Evolutionary conservation across 805 yeast genomes (phyloP).

Genomic region (Teunomyces aglyptinius): DNA sequence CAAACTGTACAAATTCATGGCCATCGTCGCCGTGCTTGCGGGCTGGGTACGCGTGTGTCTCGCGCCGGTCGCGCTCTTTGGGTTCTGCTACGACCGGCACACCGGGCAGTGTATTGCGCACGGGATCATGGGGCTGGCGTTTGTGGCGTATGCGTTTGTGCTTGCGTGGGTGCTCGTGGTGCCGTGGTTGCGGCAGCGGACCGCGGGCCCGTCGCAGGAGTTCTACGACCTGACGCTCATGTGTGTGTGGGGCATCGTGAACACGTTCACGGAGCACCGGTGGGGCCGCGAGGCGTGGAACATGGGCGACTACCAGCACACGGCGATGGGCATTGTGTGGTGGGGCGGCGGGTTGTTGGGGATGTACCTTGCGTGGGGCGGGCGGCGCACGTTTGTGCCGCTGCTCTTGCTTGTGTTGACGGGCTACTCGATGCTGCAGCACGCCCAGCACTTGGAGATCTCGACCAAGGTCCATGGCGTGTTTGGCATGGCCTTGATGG

Average conservation of each 20-base stretch:
- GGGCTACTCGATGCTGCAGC: conserved; percentile 94
- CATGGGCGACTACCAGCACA: conserved; percentile 93
- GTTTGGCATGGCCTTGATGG: conserved; percentile 79
- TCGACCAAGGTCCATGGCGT: conserved; percentile 86
- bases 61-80: conserved; percentile 81
- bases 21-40: conserved; percentile 47
- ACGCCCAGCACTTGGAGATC: conserved; percentile 68
- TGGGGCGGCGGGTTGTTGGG: conserved; percentile 94
- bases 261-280: conserved; percentile 94
- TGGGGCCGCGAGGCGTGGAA: conserved; percentile 91
- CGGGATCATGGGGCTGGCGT: conserved; percentile 94
- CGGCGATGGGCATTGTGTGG: conserved; percentile 95
- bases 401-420: conserved; percentile 80
- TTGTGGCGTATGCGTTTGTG: conserved; percentile 75
- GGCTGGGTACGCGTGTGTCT: conserved; percentile 81
- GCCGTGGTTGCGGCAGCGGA: conserved; percentile 64
- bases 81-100: conserved; percentile 79
- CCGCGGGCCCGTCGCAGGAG: conserved; percentile 59
- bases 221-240: conserved; percentile 78
- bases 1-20: conserved; percentile 40
- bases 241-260: conserved; percentile 88
- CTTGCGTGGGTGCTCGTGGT: conserved; percentile 63
- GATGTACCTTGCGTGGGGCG: conserved; percentile 60
- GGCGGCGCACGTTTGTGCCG: conserved; percentile 72
- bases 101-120: conserved; percentile 97